Base-by-base conservation (phyloP, 345 rosid genomes). In the Reutealis trisperma region DNA sequence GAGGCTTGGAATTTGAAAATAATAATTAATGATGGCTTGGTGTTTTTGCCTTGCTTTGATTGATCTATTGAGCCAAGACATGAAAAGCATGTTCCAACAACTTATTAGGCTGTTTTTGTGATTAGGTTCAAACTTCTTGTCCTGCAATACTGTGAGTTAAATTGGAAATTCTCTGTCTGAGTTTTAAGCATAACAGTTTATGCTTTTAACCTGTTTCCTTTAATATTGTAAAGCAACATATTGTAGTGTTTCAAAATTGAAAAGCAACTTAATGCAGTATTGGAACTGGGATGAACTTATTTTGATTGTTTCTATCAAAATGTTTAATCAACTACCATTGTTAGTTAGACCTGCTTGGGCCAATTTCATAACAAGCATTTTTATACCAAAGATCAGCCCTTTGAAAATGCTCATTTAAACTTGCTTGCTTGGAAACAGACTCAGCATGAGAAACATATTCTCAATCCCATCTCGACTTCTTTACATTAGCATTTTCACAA, bases 381-480 rank as follows among this genome's bases (percentile, higher is more conserved):
- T 70, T 27, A 27, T 52, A 61, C 6, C 61, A 70, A 70, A 70
- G 25, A 45, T 13, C 5, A 3, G 30, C 45, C 32, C 70, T 51
- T 34, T 63, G 5, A 21, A 63, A 51, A 63, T 51, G 34, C 49
- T 51, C 15, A 2, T 44, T 24, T 25, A 8, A n/a, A n/a, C n/a
- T n/a, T n/a, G n/a, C n/a, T n/a, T n/a, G n/a, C n/a, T n/a, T n/a
- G n/a, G 1, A 34, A 62, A 27, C 12, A 45, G n/a, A 15, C 13
- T 22, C 57, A 47, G 55, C 3, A 49, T 49, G 54, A 13, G 27
- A 67, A 6, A 8, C 9, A 24, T 16, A 42, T 67, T 70, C 42
- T 52, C 10, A 55, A 32, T n/a, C 52, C 51, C 41, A 21, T 71
- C 21, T 71, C 74, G 19, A 71, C 5, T 60, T 22, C 67, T 72